These are phyloP conservation scores for Phytophthora agathidicida DNA, from an alignment of 352 stramenopile species.

Conservation along the genomic window DNA sequence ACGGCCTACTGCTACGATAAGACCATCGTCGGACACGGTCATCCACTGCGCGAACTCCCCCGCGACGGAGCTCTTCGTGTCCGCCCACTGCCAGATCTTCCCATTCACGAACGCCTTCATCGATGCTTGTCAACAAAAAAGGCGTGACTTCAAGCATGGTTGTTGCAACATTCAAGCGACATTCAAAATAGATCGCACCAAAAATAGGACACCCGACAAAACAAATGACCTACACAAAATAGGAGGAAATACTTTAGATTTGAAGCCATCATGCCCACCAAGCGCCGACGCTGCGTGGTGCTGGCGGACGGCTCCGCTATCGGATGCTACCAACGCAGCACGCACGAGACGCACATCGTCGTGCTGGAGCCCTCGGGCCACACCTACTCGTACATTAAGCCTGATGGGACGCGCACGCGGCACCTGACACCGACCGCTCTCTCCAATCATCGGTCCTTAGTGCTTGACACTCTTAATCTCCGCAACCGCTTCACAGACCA, in stretches of 20 bases:
- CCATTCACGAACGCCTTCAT: constrained; percentile 64
- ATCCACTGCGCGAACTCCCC: constrained; percentile 57
- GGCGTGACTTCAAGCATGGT: no score
- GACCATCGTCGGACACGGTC: constrained; percentile 55
- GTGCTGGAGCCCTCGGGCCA: constrained; percentile 65
- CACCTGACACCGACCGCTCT: constrained; percentile 67
- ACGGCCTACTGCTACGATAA: constrained; percentile 43
- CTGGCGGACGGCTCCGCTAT: constrained; percentile 58
- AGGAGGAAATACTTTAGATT: no score
- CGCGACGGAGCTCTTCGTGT: neutral
- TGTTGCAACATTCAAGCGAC: no score
- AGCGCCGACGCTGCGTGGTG: constrained; percentile 50
- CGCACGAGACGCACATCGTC: constrained; percentile 64
- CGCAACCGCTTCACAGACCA: constrained; percentile 56
- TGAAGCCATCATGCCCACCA: no score
- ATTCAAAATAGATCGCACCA: no score
- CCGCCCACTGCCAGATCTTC: constrained; percentile 75
- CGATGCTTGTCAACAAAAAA: constrained; percentile 28
- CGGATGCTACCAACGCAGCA: constrained; percentile 46
- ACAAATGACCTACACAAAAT: no score
- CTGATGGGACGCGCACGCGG: constrained; percentile 48
- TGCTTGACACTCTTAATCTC: constrained; percentile 48
- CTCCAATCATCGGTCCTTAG: constrained; percentile 48
- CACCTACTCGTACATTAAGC: constrained; percentile 62
- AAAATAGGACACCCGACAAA: no score